Evolutionary conservation across 1,139 yeast species (phyloP).

Genomic region (Pneumocystis carinii): DNA sequence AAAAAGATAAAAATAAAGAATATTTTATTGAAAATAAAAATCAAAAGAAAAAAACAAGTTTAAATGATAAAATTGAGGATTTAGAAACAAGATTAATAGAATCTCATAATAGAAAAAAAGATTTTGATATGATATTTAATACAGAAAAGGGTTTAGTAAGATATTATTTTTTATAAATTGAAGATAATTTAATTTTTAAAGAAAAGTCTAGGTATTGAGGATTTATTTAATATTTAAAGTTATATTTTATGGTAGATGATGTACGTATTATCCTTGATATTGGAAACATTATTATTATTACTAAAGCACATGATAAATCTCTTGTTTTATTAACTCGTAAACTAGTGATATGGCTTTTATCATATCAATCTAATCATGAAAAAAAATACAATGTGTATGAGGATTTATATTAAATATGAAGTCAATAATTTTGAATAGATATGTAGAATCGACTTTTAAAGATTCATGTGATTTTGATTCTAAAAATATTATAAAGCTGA

Average conservation of each 20-base stretch:
- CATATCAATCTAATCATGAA: not conserved
- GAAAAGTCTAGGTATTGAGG: constrained; percentile 22
- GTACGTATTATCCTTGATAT: constrained; percentile 44
- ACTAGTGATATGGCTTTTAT: constrained; percentile 43
- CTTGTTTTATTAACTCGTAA: constrained; percentile 42
- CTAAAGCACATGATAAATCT: constrained; percentile 51
- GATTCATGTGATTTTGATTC: constrained; percentile 22
- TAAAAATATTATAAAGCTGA: not conserved
- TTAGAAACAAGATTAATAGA: not conserved
- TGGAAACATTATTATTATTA: constrained; percentile 45
- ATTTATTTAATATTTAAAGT: not conserved
- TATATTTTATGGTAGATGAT: constrained; percentile 15
- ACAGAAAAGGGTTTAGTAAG: constrained; percentile 26
- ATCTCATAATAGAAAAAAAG: constrained; percentile 25
- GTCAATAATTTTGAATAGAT: not conserved
- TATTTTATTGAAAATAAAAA: not conserved
- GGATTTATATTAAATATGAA: not conserved
- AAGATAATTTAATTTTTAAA: not conserved
- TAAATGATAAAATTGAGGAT: not conserved
- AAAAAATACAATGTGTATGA: not conserved
- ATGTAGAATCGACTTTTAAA: constrained; percentile 6
- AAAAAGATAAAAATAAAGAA: not conserved
- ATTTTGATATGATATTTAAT: constrained; percentile 29
- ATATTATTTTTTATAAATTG: not conserved
- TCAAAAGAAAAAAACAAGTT: not conserved